phyloP scores from a whole-genome alignment of 2,329 filamentous ascomycete genomes.

The Graphiopsis chlorocephala region DNA sequence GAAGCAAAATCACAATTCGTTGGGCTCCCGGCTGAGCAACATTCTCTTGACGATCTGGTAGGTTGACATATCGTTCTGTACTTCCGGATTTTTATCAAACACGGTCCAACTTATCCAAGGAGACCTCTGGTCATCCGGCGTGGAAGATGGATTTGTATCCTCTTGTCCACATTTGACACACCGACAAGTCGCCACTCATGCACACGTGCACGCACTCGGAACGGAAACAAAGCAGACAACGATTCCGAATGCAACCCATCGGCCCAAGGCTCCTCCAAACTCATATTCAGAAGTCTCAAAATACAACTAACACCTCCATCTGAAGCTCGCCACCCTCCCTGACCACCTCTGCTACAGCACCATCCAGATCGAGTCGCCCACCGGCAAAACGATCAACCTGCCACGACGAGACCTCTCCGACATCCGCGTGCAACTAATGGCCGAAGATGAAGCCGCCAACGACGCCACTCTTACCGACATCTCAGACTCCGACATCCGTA shows the following conservation, averaged over 20 bases:
- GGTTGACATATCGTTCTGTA: slow-evolving; percentile 31
- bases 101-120: too few species aligned
- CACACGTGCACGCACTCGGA: too few species aligned
- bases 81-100: too few species aligned
- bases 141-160: too few species aligned
- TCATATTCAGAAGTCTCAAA: too few species aligned
- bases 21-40: slow-evolving; percentile 28
- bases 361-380: slow-evolving; percentile 60
- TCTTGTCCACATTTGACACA: too few species aligned
- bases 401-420: slow-evolving; percentile 79
- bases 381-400: slow-evolving; percentile 53
- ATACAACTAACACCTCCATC: too few species aligned
- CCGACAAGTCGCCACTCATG: too few species aligned
- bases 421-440: slow-evolving; percentile 77
- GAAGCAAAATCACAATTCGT: neutral
- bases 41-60: slow-evolving; percentile 48
- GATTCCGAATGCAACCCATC: too few species aligned
- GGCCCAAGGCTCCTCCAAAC: too few species aligned
- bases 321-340: slow-evolving; percentile 62
- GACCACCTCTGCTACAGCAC: slow-evolving; percentile 70
- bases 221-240: too few species aligned
- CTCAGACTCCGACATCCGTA: slow-evolving; percentile 70
- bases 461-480: slow-evolving; percentile 57
- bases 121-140: too few species aligned
- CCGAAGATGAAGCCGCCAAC: slow-evolving; percentile 51